These are phyloP conservation scores for Pholiota adiposa DNA, from an alignment of 1,284 basidiomycete species.

Conservation along the genomic window DNA sequence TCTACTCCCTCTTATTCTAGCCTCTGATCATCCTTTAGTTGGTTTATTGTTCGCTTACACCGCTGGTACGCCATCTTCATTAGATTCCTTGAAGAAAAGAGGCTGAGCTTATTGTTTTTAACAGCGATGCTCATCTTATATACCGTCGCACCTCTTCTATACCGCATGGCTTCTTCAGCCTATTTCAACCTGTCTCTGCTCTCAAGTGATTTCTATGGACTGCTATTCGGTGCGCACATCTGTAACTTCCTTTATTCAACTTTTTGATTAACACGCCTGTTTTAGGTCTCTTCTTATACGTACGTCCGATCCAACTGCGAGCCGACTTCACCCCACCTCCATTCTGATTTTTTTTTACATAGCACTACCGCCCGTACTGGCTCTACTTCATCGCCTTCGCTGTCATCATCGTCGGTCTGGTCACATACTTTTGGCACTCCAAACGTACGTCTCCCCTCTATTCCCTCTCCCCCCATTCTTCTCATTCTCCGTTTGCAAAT, in stretches of 20 bases:
- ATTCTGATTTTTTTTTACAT: conserved; percentile 6
- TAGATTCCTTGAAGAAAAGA: background rate
- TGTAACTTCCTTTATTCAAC: conserved; percentile 3
- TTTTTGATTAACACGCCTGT: background rate
- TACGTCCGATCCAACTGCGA: conserved; percentile 39
- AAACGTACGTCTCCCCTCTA: conserved; percentile 58
- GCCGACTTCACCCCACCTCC: background rate
- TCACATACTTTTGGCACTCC: conserved; percentile 83
- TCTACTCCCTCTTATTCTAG: background rate
- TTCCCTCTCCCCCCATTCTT: background rate
- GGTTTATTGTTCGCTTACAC: conserved; percentile 80
- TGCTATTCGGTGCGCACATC: conserved; percentile 69
- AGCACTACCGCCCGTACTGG: conserved; percentile 84
- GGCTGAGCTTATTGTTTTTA: background rate
- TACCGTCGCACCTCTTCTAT: conserved; percentile 83
- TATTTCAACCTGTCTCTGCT: conserved; percentile 85
- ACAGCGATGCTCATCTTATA: conserved; percentile 86
- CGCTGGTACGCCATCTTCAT: conserved; percentile 39
- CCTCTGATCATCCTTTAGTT: conserved; percentile 41
- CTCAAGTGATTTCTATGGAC: conserved; percentile 84
- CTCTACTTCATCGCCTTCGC: conserved; percentile 80
- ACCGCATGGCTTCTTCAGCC: conserved; percentile 80
- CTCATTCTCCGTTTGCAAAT: background rate
- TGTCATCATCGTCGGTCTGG: conserved; percentile 70
- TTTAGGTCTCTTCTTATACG: conserved; percentile 69